Evolutionary conservation across 2,329 filamentous ascomycete genomes (phyloP).

Genomic region (Trichoderma hamatum): DNA sequence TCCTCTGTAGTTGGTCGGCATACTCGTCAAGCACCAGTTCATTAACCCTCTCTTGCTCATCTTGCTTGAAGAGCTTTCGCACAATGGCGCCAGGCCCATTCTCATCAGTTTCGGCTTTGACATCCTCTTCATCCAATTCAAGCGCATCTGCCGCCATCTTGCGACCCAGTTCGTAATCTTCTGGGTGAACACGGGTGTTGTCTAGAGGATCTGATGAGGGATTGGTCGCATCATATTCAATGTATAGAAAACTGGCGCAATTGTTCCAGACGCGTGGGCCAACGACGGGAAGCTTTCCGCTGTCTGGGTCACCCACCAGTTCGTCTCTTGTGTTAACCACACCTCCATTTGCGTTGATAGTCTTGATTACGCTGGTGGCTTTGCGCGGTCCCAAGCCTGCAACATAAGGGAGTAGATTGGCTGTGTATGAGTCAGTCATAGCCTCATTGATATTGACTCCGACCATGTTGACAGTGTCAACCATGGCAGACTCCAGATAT

Average conservation of each 20-base stretch:
- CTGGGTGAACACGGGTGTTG: constrained; percentile 94
- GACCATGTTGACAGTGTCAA: constrained; percentile 97
- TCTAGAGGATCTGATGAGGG: constrained; percentile 88
- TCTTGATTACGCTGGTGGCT: constrained; percentile 71
- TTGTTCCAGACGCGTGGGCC: constrained; percentile 94
- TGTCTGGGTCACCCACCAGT: constrained; percentile 84
- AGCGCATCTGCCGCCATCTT: constrained; percentile 98
- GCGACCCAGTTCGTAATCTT: constrained; percentile 96
- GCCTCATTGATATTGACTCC: constrained; percentile 96
- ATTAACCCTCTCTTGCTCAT: constrained; percentile 92
- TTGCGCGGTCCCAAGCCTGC: constrained; percentile 92
- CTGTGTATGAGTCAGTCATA: constrained; percentile 76
- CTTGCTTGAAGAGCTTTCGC: constrained; percentile 90
- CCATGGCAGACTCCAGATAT: constrained; percentile 92
- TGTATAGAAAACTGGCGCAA: constrained; percentile 91
- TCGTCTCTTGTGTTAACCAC: constrained; percentile 82
- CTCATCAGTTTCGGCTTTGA: constrained; percentile 91
- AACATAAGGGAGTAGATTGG: constrained; percentile 86
- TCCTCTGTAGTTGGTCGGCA: constrained; percentile 89
- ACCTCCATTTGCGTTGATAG: constrained; percentile 89
- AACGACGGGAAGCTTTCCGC: constrained; percentile 75
- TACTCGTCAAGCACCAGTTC: constrained; percentile 97
- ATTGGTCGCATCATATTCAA: constrained; percentile 83
- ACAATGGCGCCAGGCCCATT: constrained; percentile 89
- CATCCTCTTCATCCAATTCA: constrained; percentile 95